Conservation (phyloP, 2,329 filamentous ascomycete species). For the Scolecobasidium constrictum region DNA sequence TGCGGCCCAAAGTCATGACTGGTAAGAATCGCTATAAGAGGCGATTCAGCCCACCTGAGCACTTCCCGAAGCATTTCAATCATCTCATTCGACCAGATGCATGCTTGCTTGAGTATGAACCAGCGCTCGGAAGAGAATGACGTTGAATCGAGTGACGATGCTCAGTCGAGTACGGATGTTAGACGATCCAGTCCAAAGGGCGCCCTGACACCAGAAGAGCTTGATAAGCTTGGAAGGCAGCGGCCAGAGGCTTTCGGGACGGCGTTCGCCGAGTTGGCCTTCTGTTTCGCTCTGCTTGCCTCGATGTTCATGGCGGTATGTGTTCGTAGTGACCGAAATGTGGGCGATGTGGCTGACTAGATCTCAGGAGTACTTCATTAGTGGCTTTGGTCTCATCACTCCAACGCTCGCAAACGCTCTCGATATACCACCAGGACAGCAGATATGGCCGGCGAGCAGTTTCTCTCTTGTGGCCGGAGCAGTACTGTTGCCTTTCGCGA, state of each 20-base stretch:
- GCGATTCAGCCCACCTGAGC: background rate
- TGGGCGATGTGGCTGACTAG: background rate
- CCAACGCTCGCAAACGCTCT: slow-evolving; percentile 53
- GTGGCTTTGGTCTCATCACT: slow-evolving; percentile 60
- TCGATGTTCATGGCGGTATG: slow-evolving; percentile 52
- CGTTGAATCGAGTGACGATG: background rate
- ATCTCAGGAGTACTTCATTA: slow-evolving; percentile 56
- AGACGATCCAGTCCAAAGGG: background rate
- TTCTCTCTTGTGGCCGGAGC: slow-evolving; percentile 26
- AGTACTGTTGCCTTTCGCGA: slow-evolving; percentile 37
- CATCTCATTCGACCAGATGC: background rate
- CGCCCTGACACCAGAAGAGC: background rate
- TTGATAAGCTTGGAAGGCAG: slow-evolving; percentile 53
- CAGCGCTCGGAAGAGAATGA: background rate
- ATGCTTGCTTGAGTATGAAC: background rate
- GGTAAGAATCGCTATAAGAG: slow-evolving; percentile 24
- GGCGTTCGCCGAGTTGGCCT: slow-evolving; percentile 45
- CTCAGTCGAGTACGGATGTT: background rate
- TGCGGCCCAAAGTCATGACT: slow-evolving; percentile 46
- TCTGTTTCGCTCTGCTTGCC: slow-evolving; percentile 50
- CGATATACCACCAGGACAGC: slow-evolving; percentile 54
- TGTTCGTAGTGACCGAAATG: slow-evolving; percentile 6
- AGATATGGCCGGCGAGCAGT: slow-evolving; percentile 31
- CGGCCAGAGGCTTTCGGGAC: slow-evolving; percentile 46
- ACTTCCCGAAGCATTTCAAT: background rate